Conservation (phyloP, 805 yeast genomes). For the Candida tibetensis region DNA sequence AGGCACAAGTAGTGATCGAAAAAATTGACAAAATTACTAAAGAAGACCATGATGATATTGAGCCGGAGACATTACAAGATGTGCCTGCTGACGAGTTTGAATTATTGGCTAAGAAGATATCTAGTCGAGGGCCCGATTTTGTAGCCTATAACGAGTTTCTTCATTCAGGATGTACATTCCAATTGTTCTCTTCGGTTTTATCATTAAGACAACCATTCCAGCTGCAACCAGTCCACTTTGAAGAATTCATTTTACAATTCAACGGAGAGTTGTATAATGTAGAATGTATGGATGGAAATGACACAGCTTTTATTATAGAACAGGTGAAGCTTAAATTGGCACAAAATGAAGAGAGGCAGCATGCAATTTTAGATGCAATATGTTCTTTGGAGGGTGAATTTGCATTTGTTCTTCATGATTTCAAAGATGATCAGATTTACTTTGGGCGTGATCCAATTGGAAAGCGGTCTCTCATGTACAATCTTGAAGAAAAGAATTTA, state of each 20-base stretch:
- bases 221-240: constrained; percentile 57
- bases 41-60: constrained; percentile 2
- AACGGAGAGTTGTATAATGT: constrained; percentile 86
- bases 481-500: constrained; percentile 29
- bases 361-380: constrained; percentile 43
- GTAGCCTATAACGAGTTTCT: constrained; percentile 16
- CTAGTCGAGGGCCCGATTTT: constrained; percentile 63
- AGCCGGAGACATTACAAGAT: constrained; percentile 1
- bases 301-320: constrained; percentile 54
- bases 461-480: constrained; percentile 67
- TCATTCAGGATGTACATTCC: constrained; percentile 14
- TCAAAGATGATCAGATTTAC: constrained; percentile 39
- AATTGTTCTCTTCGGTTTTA: constrained; percentile 67
- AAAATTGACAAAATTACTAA: constrained; percentile 13
- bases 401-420: constrained; percentile 60
- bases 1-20: constrained; percentile 9
- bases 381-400: constrained; percentile 71
- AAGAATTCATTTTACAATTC: constrained; percentile 55
- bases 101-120: constrained; percentile 7
- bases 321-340: constrained; percentile 25
- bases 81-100: neutral
- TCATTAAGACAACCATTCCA: constrained; percentile 79
- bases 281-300: constrained; percentile 54
- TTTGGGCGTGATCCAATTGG: constrained; percentile 89
- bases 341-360: constrained; percentile 8